phyloP scores from a whole-genome alignment of 768 basidiomycete genomes.

The Rhodotorula paludigena region DNA sequence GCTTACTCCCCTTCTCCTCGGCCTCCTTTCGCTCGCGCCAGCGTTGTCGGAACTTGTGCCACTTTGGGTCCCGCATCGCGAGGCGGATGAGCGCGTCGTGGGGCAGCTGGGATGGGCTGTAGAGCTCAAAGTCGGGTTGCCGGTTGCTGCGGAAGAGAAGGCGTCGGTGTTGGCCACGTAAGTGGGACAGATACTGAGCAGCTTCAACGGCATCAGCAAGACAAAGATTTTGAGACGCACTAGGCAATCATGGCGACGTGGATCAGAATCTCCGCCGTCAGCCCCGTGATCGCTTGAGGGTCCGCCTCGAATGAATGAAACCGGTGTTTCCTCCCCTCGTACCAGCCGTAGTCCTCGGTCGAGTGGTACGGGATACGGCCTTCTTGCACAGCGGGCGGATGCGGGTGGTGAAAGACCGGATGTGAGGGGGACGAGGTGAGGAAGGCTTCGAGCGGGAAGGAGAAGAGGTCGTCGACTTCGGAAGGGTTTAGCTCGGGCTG shows the following conservation, averaged over 20 bases:
- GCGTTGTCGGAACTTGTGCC: background rate
- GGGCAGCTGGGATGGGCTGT: constrained; percentile 16
- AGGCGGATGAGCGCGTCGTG: constrained; percentile 15
- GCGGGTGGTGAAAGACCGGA: constrained; percentile 10
- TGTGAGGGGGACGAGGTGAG: constrained; percentile 17
- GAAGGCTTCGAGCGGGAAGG: constrained; percentile 41
- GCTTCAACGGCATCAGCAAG: no score
- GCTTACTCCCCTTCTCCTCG: background rate
- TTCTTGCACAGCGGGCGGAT: background rate
- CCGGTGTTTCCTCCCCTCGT: constrained; percentile 27
- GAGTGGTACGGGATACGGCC: constrained; percentile 29
- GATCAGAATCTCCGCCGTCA: constrained; percentile 43
- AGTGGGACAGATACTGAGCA: background rate
- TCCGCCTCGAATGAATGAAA: constrained; percentile 33
- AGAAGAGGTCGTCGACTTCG: constrained; percentile 41
- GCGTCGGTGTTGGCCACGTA: no score
- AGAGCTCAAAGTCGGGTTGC: constrained; percentile 30
- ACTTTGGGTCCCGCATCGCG: constrained; percentile 20
- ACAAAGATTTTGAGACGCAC: background rate
- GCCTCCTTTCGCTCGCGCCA: background rate
- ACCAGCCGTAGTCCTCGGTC: constrained; percentile 39
- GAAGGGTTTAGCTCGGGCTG: constrained; percentile 41
- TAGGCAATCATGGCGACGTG: constrained; percentile 39
- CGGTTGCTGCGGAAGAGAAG: constrained; percentile 1
- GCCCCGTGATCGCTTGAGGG: constrained; percentile 26